Base-by-base conservation (phyloP, 352 stramenopile genomes). In the Pythium myriotylum region DNA sequence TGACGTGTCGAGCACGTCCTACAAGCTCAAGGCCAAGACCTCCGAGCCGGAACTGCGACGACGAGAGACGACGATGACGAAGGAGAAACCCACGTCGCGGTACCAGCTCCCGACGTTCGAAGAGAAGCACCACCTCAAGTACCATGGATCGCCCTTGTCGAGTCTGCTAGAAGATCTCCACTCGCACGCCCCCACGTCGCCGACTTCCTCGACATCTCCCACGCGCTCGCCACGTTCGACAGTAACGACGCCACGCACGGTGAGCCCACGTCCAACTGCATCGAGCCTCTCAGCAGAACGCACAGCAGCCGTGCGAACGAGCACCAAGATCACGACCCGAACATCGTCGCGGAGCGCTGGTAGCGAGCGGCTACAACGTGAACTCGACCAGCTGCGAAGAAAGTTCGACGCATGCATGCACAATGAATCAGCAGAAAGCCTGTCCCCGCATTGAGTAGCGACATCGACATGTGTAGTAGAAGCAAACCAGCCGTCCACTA, bases 371-470 rank as follows among this genome's bases (percentile, higher is more conserved):
- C 55, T 89, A 10, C 67, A 88, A 33, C 76, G 74, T 1, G 81
- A 91, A 42, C 68, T 91, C 12, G 77, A 48, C 23, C 68, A 65
- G 3, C 50, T 91, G 35, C 78, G 81, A 60, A 62, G 67, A 17
- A 89, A 88, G 43, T 66, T 89, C 37, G 77, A 87, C 37, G 81
- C 79, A 8, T 89, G 79, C 49, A 81, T 88, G 70, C 52, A 42
- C 27, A 19, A 10, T 10, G 12, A 40, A 2, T 17, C 46, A 12
- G 23, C 19, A 19, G 26, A 24, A 2, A 45, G 41, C 20, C 16
- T 40, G 26, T 40, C 41, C 3, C 24, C 26, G 17, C 52, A 27
- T 19, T 27, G 46, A 23, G 22, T 13, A 40, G 2, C 20, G 32
- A 35, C 7, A 23, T 24, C 17, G 27, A 17, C 1, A 33, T 7